These are phyloP conservation scores for Vitellaria paradoxa DNA, from an alignment of 179 eudicot genomes.

Conservation along the genomic window DNA sequence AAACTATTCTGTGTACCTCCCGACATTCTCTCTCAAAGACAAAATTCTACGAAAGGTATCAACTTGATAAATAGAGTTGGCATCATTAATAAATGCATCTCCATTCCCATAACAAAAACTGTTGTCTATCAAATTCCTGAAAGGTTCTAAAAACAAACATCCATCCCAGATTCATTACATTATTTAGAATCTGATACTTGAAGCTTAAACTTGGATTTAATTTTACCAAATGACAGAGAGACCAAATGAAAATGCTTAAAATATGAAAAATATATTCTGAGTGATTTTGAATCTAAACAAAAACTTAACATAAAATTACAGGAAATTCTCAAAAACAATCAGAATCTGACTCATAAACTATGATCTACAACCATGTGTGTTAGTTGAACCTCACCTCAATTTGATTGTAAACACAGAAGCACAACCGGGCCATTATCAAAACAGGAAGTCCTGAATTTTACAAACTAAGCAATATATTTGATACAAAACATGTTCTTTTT, in stretches of 20 bases:
- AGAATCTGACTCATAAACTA: neutral
- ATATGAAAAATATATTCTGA: neutral
- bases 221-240: neutral
- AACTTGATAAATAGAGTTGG: neutral
- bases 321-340: neutral
- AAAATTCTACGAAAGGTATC: neutral
- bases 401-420: too few relatives aligned
- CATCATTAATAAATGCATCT: neutral
- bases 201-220: neutral
- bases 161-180: neutral
- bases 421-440: too few relatives aligned
- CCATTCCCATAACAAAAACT: neutral
- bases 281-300: conserved; percentile 7
- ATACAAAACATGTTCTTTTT: neutral
- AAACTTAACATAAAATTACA: neutral
- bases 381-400: neutral
- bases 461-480: neutral
- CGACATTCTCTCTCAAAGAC: conserved; percentile 50
- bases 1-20: conserved; percentile 70
- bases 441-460: neutral
- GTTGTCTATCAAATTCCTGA: neutral
- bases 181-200: neutral
- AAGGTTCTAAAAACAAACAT: neutral
- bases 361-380: neutral
- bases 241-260: neutral